phyloP scores from a whole-genome alignment of 306 rosid genomes.

The Prunus campanulata region DNA sequence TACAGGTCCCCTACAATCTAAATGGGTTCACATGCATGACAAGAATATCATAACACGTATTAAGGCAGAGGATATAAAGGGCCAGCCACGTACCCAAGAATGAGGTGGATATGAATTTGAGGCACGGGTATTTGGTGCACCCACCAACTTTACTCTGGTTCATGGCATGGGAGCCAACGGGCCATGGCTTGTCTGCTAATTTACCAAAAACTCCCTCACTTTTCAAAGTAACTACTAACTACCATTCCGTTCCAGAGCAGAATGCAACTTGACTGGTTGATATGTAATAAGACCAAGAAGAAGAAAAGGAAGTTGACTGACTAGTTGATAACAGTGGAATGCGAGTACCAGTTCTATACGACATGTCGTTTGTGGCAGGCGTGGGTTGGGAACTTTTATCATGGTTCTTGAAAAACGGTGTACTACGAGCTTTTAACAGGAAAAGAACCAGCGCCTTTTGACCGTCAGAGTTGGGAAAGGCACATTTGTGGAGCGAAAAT shows the following conservation, averaged over 20 bases:
- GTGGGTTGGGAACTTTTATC: conserved; percentile 21
- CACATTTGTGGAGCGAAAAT: background rate
- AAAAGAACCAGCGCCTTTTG: conserved; percentile 44
- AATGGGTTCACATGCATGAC: conserved; percentile 61
- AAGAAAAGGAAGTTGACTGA: conserved; percentile 15
- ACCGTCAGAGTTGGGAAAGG: conserved; percentile 34
- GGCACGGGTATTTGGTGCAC: conserved; percentile 78
- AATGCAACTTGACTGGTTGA: background rate
- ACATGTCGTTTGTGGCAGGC: conserved; percentile 38
- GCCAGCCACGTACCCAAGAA: background rate
- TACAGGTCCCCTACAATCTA: conserved; percentile 28
- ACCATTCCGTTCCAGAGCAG: conserved; percentile 10
- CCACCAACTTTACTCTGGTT: conserved; percentile 16
- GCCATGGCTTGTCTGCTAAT: background rate
- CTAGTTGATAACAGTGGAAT: conserved; percentile 7
- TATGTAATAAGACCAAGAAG: background rate
- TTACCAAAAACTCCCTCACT: conserved; percentile 16
- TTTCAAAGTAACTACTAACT: conserved; percentile 22
- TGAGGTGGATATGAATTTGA: conserved; percentile 50
- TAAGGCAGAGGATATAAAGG: conserved; percentile 3
- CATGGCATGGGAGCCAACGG: background rate
- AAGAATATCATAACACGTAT: conserved; percentile 45
- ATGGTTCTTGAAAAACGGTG: conserved; percentile 43
- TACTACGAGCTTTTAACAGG: conserved; percentile 37
- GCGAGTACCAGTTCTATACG: conserved; percentile 21